Percentiles rank a stretch among this genome's conserved stretches.
Evolutionary conservation across 345 rosid genomes (phyloP).

Genomic region (Lenwebbia sp.): DNA sequence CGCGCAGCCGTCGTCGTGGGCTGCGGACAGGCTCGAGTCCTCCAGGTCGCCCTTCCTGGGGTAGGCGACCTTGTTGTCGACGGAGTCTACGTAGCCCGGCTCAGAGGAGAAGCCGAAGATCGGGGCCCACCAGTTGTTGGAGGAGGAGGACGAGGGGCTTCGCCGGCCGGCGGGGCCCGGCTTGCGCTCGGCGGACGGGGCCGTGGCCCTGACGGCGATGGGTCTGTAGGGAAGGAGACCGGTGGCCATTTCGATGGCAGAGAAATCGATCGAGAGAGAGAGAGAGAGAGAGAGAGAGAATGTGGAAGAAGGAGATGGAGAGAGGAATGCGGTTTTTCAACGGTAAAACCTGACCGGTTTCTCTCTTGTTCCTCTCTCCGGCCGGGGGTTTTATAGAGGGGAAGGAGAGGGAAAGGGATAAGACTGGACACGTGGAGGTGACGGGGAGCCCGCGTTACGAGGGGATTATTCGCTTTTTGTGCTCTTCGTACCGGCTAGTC

Average conservation of each 20-base stretch:
- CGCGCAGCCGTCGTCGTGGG: background rate
- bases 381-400: background rate
- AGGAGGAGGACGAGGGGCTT: background rate
- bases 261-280: background rate
- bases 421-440: slow-evolving; percentile 22
- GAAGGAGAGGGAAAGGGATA: slow-evolving; percentile 3
- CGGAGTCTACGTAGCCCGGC: slow-evolving; percentile 38
- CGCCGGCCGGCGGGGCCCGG: slow-evolving; percentile 5
- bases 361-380: background rate
- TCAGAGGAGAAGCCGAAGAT: slow-evolving; percentile 47
- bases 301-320: background rate
- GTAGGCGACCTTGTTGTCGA: background rate
- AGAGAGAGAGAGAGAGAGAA: background rate
- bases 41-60: rapidly evolving
- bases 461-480: background rate
- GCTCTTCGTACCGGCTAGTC: slow-evolving; percentile 2
- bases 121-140: slow-evolving; percentile 39
- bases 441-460: background rate
- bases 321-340: background rate
- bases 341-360: background rate
- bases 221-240: slow-evolving; percentile 11
- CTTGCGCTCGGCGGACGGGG: slow-evolving; percentile 1
- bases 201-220: slow-evolving; percentile 4
- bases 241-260: slow-evolving; percentile 17
- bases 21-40: background rate